Conservation (phyloP, 1,139 yeast genomes). For the Candida gigantensis region DNA sequence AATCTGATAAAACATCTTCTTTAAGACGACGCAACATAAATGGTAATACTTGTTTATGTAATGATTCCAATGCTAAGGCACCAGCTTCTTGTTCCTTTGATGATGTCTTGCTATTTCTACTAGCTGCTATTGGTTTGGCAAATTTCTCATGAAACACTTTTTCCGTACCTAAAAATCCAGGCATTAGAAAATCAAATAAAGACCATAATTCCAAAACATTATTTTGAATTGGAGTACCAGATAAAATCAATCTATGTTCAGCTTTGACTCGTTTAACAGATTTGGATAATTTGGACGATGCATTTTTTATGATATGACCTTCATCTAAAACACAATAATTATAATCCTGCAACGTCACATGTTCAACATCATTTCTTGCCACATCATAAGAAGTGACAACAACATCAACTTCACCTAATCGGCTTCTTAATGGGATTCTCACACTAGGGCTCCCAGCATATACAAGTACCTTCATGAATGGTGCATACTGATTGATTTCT, state of each 20-base stretch:
- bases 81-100: constrained; percentile 97
- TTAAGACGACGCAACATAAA: constrained; percentile 94
- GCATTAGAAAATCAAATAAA: constrained; percentile 95
- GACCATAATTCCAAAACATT: constrained; percentile 98
- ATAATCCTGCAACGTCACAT: constrained; percentile 62
- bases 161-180: constrained; percentile 96
- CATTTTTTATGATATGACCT: constrained; percentile 95
- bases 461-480: constrained; percentile 77
- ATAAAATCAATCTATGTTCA: constrained; percentile 84
- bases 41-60: constrained; percentile 95
- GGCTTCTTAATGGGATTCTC: constrained; percentile 56
- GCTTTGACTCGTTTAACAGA: constrained; percentile 83
- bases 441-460: constrained; percentile 92
- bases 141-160: constrained; percentile 92
- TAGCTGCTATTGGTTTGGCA: constrained; percentile 96
- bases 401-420: constrained; percentile 67
- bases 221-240: constrained; percentile 98
- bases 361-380: constrained; percentile 83
- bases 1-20: constrained; percentile 92
- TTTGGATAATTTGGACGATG: constrained; percentile 83
- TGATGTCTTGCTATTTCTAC: constrained; percentile 86
- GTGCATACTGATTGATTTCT: constrained; percentile 87
- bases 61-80: constrained; percentile 90
- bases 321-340: constrained; percentile 97
- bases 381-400: constrained; percentile 96